These are phyloP conservation scores for Emmonsia crescens DNA, from an alignment of 2,329 filamentous ascomycete species.

Conservation along the genomic window DNA sequence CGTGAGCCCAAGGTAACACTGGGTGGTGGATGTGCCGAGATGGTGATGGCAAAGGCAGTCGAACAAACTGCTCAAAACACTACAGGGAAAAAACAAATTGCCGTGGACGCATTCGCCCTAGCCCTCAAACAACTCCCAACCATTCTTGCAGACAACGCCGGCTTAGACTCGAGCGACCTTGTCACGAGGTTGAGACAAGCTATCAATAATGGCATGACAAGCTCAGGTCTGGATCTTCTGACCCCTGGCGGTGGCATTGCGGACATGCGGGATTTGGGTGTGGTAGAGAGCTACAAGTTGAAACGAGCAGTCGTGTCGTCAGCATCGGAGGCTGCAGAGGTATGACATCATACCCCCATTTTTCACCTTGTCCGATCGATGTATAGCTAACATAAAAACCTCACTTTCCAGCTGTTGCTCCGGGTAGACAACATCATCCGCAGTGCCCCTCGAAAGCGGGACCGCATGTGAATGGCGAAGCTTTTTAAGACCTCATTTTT, in stretches of 20 bases:
- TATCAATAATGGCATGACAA: conserved; percentile 89
- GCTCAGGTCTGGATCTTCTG: conserved; percentile 78
- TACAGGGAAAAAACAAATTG: conserved; percentile 91
- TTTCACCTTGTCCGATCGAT: neutral
- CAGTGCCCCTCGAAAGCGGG: conserved; percentile 72
- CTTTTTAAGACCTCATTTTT: neutral
- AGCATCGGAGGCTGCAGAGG: conserved; percentile 91
- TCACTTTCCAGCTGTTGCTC: conserved; percentile 58
- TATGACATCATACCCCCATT: conserved; percentile 36
- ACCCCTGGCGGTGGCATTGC: conserved; percentile 84
- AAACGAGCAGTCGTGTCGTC: conserved; percentile 97
- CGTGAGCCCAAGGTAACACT: conserved; percentile 89
- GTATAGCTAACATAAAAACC: conserved; percentile 14
- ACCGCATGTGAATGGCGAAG: conserved; percentile 50
- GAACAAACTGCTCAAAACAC: conserved; percentile 87
- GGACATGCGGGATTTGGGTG: conserved; percentile 90
- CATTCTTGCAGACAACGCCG: conserved; percentile 94
- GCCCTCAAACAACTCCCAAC: conserved; percentile 90
- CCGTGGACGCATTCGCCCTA: conserved; percentile 78
- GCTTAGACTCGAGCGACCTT: conserved; percentile 87
- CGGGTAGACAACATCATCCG: conserved; percentile 97
- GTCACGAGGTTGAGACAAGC: conserved; percentile 84
- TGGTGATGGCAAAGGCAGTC: conserved; percentile 98
- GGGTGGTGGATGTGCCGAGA: conserved; percentile 92
- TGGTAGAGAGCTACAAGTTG: conserved; percentile 96